Percentiles rank a stretch among this genome's conserved stretches.
Evolutionary conservation across 176 grass and related monocot species (phyloP).

Genomic region (Carex kokanica): DNA sequence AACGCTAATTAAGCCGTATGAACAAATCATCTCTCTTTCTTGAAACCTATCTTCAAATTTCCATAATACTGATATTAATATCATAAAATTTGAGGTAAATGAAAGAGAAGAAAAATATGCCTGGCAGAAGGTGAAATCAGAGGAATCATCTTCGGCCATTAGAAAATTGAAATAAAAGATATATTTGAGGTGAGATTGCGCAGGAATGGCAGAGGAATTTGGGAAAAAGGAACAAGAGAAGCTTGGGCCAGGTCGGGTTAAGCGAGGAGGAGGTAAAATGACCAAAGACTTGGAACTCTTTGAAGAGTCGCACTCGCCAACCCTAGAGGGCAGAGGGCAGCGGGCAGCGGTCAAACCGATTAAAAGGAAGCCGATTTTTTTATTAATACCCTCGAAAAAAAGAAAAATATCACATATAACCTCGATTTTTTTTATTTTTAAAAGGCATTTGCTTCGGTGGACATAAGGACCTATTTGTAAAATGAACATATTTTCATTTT

Average conservation of each 20-base stretch:
- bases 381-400: too few species aligned
- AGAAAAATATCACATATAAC: too few species aligned
- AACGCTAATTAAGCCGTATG: too few species aligned
- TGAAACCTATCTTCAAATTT: not conserved
- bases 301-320: not conserved
- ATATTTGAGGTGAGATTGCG: not conserved
- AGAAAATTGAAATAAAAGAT: not conserved
- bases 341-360: not conserved
- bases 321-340: not conserved
- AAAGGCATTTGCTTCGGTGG: too few species aligned
- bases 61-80: not conserved
- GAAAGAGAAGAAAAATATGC: not conserved
- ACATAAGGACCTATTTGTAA: too few species aligned
- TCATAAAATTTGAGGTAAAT: not conserved
- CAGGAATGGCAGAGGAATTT: not conserved
- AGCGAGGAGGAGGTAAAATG: not conserved
- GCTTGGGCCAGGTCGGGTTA: too few species aligned
- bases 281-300: not conserved
- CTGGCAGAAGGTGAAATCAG: slow-evolving; percentile 93
- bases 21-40: too few species aligned
- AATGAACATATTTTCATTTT: too few species aligned
- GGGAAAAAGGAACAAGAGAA: not conserved
- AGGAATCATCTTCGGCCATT: slow-evolving; percentile 59
- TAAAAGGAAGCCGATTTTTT: not conserved
- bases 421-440: too few species aligned